Evolutionary conservation across 75 land plant species (phyloP).

Genomic region (Cupressus sempervirens): DNA sequence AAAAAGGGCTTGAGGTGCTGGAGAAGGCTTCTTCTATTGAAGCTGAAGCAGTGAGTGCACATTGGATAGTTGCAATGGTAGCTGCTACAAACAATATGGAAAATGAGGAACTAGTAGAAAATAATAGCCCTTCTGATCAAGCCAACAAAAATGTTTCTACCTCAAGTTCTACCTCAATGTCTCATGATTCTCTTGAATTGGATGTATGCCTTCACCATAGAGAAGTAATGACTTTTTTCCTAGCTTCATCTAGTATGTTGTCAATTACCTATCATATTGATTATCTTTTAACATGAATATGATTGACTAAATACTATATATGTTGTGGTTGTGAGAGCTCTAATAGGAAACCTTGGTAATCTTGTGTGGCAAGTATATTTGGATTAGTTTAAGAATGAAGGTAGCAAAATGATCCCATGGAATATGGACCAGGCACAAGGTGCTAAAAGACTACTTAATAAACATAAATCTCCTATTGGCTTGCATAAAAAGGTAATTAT

Average conservation of each 20-base stretch:
- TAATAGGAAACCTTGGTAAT: conserved; percentile 74
- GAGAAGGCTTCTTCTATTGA: conserved; percentile 78
- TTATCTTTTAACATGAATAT: background rate
- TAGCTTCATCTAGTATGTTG: background rate
- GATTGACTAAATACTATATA: conserved; percentile 17
- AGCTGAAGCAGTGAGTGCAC: conserved; percentile 76
- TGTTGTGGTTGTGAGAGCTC: conserved; percentile 87
- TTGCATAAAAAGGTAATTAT: conserved; percentile 68
- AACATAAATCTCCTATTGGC: conserved; percentile 75
- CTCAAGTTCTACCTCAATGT: conserved; percentile 24
- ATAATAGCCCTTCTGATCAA: background rate
- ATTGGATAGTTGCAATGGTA: conserved; percentile 59
- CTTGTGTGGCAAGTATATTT: conserved; percentile 80
- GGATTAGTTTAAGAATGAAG: conserved; percentile 93
- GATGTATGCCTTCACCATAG: conserved; percentile 80
- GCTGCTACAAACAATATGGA: conserved; percentile 30
- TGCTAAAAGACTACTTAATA: conserved; percentile 44
- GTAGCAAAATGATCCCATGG: conserved; percentile 62
- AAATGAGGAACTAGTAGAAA: conserved; percentile 34
- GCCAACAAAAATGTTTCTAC: conserved; percentile 26
- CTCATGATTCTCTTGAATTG: conserved; percentile 26
- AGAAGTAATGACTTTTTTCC: conserved; percentile 50
- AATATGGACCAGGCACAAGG: conserved; percentile 49
- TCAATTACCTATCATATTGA: background rate
- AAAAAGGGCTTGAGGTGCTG: conserved; percentile 53